A percentile compares a stretch with the other conserved stretches of the same genome.
These are phyloP conservation scores for Rehmannia glutinosa DNA, from an alignment of 257 asterid species.

Conservation along the genomic window DNA sequence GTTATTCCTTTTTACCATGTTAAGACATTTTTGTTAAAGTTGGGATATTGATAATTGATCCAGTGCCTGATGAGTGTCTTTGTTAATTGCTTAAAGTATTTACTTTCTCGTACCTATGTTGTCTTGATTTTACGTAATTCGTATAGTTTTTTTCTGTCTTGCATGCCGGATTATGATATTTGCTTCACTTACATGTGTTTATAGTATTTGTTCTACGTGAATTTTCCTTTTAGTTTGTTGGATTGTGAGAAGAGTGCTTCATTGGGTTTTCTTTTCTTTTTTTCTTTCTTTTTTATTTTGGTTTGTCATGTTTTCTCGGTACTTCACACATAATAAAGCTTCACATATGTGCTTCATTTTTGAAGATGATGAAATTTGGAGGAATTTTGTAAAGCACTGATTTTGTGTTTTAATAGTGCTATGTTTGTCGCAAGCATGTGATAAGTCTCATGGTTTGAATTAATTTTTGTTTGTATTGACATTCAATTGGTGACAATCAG, in stretches of 20 bases:
- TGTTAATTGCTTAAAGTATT: neutral
- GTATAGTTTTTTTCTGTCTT: neutral
- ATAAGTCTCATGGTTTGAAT: neutral
- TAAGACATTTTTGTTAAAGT: neutral
- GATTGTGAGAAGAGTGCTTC: neutral
- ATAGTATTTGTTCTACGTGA: neutral
- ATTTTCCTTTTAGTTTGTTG: neutral
- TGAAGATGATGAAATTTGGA: conserved; percentile 3
- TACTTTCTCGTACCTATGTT: neutral
- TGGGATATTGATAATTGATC: neutral
- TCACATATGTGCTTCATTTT: conserved; percentile 5
- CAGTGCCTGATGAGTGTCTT: neutral
- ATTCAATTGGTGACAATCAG: conserved; percentile 12
- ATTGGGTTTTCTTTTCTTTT: neutral
- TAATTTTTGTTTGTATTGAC: neutral
- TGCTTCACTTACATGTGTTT: neutral
- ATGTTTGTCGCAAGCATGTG: neutral
- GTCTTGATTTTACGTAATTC: neutral
- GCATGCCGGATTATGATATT: neutral
- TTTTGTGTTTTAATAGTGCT: neutral
- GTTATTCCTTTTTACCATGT: neutral
- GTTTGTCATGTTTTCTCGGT: too few relatives aligned
- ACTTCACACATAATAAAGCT: neutral
- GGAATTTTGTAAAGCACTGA: neutral
- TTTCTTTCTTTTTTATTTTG: neutral